Evolutionary conservation across 257 asterid genomes (phyloP).

Genomic region (Handroanthus guayacan): DNA sequence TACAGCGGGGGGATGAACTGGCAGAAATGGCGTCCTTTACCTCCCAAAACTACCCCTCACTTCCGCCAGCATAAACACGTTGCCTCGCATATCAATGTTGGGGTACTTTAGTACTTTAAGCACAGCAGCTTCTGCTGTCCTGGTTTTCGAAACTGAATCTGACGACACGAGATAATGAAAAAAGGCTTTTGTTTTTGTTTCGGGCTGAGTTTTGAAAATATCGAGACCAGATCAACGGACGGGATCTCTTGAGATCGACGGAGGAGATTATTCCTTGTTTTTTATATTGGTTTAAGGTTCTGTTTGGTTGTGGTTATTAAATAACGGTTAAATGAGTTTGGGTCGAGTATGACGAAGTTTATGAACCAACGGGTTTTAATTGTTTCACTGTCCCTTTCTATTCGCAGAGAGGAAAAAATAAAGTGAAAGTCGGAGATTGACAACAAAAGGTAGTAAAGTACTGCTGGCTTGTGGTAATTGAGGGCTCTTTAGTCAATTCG

Average conservation of each 20-base stretch:
- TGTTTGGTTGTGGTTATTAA: slow-evolving; percentile 37
- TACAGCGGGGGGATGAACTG: slow-evolving; percentile 47
- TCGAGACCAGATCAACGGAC: slow-evolving; percentile 36
- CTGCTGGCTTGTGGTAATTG: neutral
- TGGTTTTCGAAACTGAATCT: slow-evolving; percentile 47
- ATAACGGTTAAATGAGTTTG: slow-evolving; percentile 27
- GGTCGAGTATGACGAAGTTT: neutral
- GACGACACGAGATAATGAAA: slow-evolving; percentile 42
- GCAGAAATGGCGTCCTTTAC: slow-evolving; percentile 24
- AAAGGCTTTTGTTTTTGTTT: slow-evolving; percentile 35
- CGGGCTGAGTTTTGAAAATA: slow-evolving; percentile 36
- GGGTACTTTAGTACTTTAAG: slow-evolving; percentile 35
- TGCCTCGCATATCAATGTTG: slow-evolving; percentile 18
- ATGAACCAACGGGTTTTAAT: slow-evolving; percentile 27
- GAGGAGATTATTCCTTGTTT: slow-evolving; percentile 12
- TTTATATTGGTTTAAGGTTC: slow-evolving; percentile 8
- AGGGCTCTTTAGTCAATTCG: slow-evolving; percentile 28
- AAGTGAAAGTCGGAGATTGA: slow-evolving; percentile 11
- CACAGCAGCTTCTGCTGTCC: slow-evolving; percentile 37
- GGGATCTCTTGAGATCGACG: slow-evolving; percentile 20
- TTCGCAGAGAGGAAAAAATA: slow-evolving; percentile 18
- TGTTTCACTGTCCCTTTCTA: slow-evolving; percentile 26
- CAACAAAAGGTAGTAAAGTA: slow-evolving; percentile 7
- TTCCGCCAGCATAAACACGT: neutral
- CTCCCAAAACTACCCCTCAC: slow-evolving; percentile 37